phyloP scores from a whole-genome alignment of 441 rosid species.

The Geranium incanum region DNA sequence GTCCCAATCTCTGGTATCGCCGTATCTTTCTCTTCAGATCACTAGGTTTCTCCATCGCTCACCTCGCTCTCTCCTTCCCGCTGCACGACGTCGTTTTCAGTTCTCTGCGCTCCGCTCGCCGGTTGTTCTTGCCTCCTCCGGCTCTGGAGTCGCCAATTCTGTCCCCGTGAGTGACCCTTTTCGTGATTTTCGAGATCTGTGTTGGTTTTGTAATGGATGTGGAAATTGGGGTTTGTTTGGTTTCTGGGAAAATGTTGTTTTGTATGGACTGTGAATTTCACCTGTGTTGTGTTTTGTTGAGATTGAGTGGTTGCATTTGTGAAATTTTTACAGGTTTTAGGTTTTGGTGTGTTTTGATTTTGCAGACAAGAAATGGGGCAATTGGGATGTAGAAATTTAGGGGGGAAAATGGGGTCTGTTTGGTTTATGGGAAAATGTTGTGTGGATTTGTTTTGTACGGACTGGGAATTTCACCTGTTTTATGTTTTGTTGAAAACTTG shows the following conservation, averaged over 20 bases:
- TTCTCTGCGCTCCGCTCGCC: conserved; percentile 11
- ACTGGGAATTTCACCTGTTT: background rate
- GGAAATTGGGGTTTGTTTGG: conserved; percentile 3
- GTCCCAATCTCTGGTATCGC: conserved; percentile 27
- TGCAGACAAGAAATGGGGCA: conserved; percentile 40
- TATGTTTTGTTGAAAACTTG: background rate
- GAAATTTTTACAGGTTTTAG: background rate
- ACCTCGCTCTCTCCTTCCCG: conserved; percentile 18
- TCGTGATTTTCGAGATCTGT: background rate
- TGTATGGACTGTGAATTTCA: background rate
- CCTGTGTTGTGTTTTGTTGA: background rate
- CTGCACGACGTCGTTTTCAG: conserved; percentile 22
- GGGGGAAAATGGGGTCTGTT: background rate
- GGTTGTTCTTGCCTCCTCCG: conserved; percentile 8
- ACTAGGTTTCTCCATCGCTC: conserved; percentile 16
- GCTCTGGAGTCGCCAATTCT: conserved; percentile 38
- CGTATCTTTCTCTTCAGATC: conserved; percentile 22
- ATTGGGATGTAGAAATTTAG: too few species aligned
- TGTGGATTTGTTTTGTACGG: too few species aligned
- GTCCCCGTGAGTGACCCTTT: conserved; percentile 35
- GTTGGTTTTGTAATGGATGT: background rate
- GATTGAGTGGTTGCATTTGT: background rate
- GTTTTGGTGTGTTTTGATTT: conserved; percentile 9
- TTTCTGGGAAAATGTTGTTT: too few species aligned
- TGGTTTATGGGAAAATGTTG: background rate